Evolutionary conservation across 1,139 yeast species (phyloP).

Genomic region (Lodderomyces pseudojiufengensis): DNA sequence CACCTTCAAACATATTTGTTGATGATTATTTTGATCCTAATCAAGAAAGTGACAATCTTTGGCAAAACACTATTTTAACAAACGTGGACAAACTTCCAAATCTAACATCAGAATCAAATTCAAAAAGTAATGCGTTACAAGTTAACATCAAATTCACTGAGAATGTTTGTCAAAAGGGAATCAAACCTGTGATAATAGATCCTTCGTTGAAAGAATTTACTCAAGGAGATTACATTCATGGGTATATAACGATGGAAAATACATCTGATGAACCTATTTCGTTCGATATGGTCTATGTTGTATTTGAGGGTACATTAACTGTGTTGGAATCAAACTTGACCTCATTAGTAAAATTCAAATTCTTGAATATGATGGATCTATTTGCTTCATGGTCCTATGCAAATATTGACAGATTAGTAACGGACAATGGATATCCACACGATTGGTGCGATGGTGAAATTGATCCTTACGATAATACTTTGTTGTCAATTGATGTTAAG

Average conservation of each 20-base stretch:
- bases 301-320: slow-evolving; percentile 33
- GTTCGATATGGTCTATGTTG: slow-evolving; percentile 43
- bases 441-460: slow-evolving; percentile 50
- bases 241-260: slow-evolving; percentile 36
- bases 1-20: neutral
- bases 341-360: slow-evolving; percentile 25
- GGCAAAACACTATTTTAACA: slow-evolving; percentile 45
- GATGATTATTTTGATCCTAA: slow-evolving; percentile 13
- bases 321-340: slow-evolving; percentile 25
- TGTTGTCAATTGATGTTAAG: slow-evolving; percentile 36
- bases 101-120: slow-evolving; percentile 26
- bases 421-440: slow-evolving; percentile 47
- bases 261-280: slow-evolving; percentile 27
- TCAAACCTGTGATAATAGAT: slow-evolving; percentile 30
- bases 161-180: slow-evolving; percentile 42
- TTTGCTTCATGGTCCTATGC: slow-evolving; percentile 49
- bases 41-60: slow-evolving; percentile 30
- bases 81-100: slow-evolving; percentile 41
- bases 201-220: slow-evolving; percentile 29
- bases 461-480: slow-evolving; percentile 41
- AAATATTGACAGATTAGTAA: slow-evolving; percentile 40
- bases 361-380: slow-evolving; percentile 43
- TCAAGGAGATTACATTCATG: slow-evolving; percentile 42
- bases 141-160: slow-evolving; percentile 36
- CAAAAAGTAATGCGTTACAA: slow-evolving; percentile 26